Evolutionary conservation across 345 rosid species (phyloP).

Genomic region (Linum lewisii): DNA sequence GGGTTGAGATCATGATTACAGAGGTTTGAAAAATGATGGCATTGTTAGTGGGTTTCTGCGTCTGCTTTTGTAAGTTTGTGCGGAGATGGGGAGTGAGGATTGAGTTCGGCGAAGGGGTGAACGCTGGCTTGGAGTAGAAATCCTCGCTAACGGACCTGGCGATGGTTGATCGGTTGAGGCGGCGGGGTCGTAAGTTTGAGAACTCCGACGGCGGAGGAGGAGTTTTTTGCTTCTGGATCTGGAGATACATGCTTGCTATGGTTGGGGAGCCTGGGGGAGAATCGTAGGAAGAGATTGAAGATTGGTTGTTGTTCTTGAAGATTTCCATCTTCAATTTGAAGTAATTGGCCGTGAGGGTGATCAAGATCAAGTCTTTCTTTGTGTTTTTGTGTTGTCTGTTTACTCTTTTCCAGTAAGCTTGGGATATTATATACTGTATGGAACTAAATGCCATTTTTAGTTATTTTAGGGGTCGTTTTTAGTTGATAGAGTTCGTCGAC

Average conservation of each 20-base stretch:
- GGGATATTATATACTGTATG: too few species aligned
- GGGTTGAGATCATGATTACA: too few species aligned
- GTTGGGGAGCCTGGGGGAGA: constrained; percentile 30
- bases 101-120: constrained; percentile 30
- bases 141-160: not conserved
- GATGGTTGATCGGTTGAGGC: not conserved
- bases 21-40: too few species aligned
- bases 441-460: too few species aligned
- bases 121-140: not conserved
- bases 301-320: constrained; percentile 13
- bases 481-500: too few species aligned
- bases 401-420: too few species aligned
- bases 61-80: too few species aligned
- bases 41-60: too few species aligned
- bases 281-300: constrained; percentile 11
- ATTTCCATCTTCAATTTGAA: constrained; percentile 12
- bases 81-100: constrained; percentile 37
- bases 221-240: constrained; percentile 13
- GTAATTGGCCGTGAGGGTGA: too few species aligned
- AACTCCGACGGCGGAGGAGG: constrained; percentile 11
- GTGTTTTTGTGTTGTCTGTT: too few species aligned
- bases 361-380: too few species aligned
- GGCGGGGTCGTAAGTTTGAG: not conserved
- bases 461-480: too few species aligned
- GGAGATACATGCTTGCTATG: constrained; percentile 32